Base-by-base conservation (phyloP, 768 basidiomycete genomes). In the Lentinula boryana region DNA sequence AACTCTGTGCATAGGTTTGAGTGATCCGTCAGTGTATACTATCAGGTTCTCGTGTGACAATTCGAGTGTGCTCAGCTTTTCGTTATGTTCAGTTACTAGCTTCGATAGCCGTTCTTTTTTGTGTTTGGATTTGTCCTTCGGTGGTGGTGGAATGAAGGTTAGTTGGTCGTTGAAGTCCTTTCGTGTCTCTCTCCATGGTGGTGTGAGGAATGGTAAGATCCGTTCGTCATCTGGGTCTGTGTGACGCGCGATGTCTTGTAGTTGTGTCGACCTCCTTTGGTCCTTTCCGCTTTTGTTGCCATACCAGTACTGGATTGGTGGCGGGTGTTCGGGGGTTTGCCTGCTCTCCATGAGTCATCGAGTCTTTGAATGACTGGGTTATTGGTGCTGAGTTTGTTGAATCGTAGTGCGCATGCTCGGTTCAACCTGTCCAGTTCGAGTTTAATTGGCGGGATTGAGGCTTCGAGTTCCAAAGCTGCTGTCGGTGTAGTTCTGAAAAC, bases 401-500 rank as follows among this genome's bases (percentile, higher is more conserved):
- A 50, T 2, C 61, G 44, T 5, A 44, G 12, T 8, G 58, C 59
- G 15, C 50, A 56, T 10, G 53, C 56, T 4, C 51, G 10, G 3
- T 55, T 49, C 0, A 56, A 21, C 15, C 52, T 35, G 55, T 64
- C 31, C 8, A 62, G 53, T n/a, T 46, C 41, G 15, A 50, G n/a
- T 6, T 18, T n/a, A 0, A 66, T 58, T 8, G 71, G 71, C 4
- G 62, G 62, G 32, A 66, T 63, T 4, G 61, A 44, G 0, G 70
- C 62, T 21, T 68, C 68, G 32, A 71, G 38, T 40, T 70, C 61
- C 18, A 72, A 54, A 1, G 71, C 71, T 5, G 49, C 40, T 15
- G 64, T 60, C 13, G 63, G 68, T 43, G 68, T 68, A 2, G 70
- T 72, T 1, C 61, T 21, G 62, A 71, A 71, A 3, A 65, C 68